phyloP scores from a whole-genome alignment of 306 rosid species.

The Lathyrus tuberosus region DNA sequence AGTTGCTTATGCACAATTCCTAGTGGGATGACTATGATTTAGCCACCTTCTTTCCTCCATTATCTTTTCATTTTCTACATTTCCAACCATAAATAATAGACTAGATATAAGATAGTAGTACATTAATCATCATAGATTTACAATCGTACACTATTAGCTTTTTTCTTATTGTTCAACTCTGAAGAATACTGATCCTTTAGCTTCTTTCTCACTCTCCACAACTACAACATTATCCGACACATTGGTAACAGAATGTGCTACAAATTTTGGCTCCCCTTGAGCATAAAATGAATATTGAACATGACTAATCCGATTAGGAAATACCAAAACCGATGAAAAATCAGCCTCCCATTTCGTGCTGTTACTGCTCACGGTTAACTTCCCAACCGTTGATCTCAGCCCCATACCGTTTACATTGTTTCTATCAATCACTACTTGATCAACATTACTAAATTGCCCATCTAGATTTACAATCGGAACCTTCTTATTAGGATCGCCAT shows the following conservation, averaged over 20 bases:
- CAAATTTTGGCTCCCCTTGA: slow-evolving; percentile 50
- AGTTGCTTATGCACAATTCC: slow-evolving; percentile 10
- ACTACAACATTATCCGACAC: slow-evolving; percentile 56
- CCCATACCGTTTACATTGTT: slow-evolving; percentile 68
- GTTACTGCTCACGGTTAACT: slow-evolving; percentile 45
- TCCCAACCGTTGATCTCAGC: slow-evolving; percentile 66
- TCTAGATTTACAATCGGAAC: slow-evolving; percentile 59
- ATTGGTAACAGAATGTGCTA: slow-evolving; percentile 58
- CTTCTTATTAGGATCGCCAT: slow-evolving; percentile 47
- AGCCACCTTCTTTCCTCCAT: slow-evolving; percentile 11
- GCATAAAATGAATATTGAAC: slow-evolving; percentile 56
- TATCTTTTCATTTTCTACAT: slow-evolving; percentile 13
- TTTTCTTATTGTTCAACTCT: slow-evolving; percentile 44
- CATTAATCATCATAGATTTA: not conserved
- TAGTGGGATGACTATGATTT: not conserved
- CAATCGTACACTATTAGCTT: not conserved
- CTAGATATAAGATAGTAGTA: not conserved
- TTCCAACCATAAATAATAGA: not conserved
- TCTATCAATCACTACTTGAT: slow-evolving; percentile 64
- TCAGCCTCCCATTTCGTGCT: slow-evolving; percentile 68
- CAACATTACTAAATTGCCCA: slow-evolving; percentile 55
- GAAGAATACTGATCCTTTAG: slow-evolving; percentile 42
- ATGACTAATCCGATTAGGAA: slow-evolving; percentile 56
- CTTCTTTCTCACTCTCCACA: slow-evolving; percentile 48
- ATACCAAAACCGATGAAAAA: slow-evolving; percentile 54